These are phyloP conservation scores for Graphiopsis chlorocephala DNA, from an alignment of 2,329 filamentous ascomycete species.

Conservation along the genomic window DNA sequence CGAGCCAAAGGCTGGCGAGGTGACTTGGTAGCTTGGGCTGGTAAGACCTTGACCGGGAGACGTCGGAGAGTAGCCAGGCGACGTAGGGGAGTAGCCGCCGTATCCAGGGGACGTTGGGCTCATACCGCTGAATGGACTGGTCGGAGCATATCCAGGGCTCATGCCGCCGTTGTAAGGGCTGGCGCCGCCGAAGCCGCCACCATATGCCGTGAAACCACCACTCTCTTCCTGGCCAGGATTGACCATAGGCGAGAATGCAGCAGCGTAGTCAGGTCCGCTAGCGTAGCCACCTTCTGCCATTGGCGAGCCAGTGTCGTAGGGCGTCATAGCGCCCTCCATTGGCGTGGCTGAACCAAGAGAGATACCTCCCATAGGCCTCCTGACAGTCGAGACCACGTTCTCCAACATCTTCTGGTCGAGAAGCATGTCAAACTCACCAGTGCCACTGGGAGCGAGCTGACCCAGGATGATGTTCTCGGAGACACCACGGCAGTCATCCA, in stretches of 20 bases:
- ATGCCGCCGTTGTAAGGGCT: constrained; percentile 65
- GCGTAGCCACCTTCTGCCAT: constrained; percentile 59
- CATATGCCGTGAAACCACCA: constrained; percentile 60
- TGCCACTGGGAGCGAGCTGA: constrained; percentile 94
- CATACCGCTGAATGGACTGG: constrained; percentile 50
- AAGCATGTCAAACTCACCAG: constrained; percentile 90
- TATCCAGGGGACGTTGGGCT: constrained; percentile 70
- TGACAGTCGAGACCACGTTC: constrained; percentile 76
- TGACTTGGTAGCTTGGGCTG: constrained; percentile 53
- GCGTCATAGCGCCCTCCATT: constrained; percentile 78
- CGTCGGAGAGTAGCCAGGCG: constrained; percentile 33
- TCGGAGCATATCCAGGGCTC: constrained; percentile 40
- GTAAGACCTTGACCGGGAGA: constrained; percentile 53
- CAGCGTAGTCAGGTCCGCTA: constrained; percentile 62
- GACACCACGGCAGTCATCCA: constrained; percentile 96
- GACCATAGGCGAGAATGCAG: constrained; percentile 73
- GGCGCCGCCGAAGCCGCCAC: constrained; percentile 56
- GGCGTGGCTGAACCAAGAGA: constrained; percentile 72
- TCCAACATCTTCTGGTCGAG: constrained; percentile 94
- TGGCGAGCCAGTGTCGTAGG: constrained; percentile 75
- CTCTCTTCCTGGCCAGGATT: constrained; percentile 56
- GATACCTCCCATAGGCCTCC: constrained; percentile 58
- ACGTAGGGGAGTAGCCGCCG: constrained; percentile 30
- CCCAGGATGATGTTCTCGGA: constrained; percentile 99
- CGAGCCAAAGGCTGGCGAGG: constrained; percentile 52